phyloP scores from a whole-genome alignment of 192 early-diverging fungal species.

The Coemansia sp. region DNA sequence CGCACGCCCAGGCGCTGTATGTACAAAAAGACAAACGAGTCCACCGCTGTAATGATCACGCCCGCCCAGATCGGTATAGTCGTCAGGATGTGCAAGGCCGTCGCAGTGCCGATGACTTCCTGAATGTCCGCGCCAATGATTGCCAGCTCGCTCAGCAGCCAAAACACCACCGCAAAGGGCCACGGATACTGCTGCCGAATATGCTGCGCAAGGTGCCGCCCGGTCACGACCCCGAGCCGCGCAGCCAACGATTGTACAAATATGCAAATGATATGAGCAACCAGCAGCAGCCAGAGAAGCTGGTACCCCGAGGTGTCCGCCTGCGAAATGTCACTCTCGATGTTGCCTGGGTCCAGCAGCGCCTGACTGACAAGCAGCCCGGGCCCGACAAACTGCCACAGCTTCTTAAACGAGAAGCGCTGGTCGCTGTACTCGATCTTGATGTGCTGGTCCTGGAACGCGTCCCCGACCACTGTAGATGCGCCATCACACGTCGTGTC shows the following conservation, averaged over 20 bases:
- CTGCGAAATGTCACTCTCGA: constrained; percentile 66
- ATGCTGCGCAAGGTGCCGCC: constrained; percentile 60
- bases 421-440: constrained; percentile 31
- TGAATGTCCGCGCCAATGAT: constrained; percentile 71
- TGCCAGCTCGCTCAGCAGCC: constrained; percentile 59
- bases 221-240: constrained; percentile 61
- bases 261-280: constrained; percentile 58
- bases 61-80: constrained; percentile 65
- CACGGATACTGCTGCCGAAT: constrained; percentile 49
- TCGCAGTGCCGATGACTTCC: constrained; percentile 85
- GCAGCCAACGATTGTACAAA: constrained; percentile 60
- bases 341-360: constrained; percentile 64
- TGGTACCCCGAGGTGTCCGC: constrained; percentile 59
- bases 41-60: constrained; percentile 72
- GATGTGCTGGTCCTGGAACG: constrained; percentile 24
- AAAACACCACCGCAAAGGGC: constrained; percentile 47
- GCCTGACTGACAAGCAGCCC: constrained; percentile 58
- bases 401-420: constrained; percentile 54
- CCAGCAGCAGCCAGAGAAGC: constrained; percentile 60
- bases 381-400: constrained; percentile 60
- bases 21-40: constrained; percentile 76
- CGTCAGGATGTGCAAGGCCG: constrained; percentile 77
- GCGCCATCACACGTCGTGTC: constrained; percentile 23
- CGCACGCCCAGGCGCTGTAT: constrained; percentile 59
- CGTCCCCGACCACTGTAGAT: constrained; percentile 30